Percentiles rank a stretch among this genome's conserved stretches.
phyloP scores from a whole-genome alignment of 768 basidiomycete genomes.

The Fomitopsis pulvina region DNA sequence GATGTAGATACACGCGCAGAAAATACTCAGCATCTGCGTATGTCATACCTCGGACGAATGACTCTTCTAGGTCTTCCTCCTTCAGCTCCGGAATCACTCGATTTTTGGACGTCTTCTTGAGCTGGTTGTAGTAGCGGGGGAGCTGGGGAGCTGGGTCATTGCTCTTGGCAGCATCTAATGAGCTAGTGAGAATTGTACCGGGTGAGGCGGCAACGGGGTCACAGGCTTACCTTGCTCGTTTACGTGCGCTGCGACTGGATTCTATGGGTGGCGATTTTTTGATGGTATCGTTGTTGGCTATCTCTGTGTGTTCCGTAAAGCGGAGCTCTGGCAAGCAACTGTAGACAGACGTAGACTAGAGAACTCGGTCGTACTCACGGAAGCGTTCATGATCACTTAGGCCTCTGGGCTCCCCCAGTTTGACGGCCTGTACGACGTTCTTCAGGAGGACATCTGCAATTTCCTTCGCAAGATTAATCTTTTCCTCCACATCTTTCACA shows the following conservation, averaged over 20 bases:
- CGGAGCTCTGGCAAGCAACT: slow-evolving; percentile 45
- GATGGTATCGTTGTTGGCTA: slow-evolving; percentile 79
- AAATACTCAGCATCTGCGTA: background rate
- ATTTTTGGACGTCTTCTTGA: slow-evolving; percentile 61
- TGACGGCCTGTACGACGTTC: slow-evolving; percentile 82
- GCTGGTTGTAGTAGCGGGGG: slow-evolving; percentile 53
- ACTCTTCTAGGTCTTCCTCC: slow-evolving; percentile 82
- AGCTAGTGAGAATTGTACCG: slow-evolving; percentile 2
- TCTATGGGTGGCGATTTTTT: slow-evolving; percentile 49
- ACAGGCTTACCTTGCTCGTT: slow-evolving; percentile 21
- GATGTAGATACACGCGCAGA: background rate
- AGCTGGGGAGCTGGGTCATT: slow-evolving; percentile 2
- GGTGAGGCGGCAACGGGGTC: background rate
- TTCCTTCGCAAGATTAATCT: slow-evolving; percentile 57
- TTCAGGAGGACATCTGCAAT: slow-evolving; percentile 66
- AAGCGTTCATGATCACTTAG: slow-evolving; percentile 41
- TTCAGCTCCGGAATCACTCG: slow-evolving; percentile 60
- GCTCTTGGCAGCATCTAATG: slow-evolving; percentile 1
- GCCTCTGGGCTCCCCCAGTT: slow-evolving; percentile 29
- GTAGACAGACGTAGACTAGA: background rate
- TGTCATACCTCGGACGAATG: slow-evolving; percentile 70
- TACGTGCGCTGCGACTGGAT: slow-evolving; percentile 41
- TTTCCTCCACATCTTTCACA: slow-evolving; percentile 42
- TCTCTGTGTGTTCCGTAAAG: slow-evolving; percentile 75
- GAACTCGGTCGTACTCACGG: slow-evolving; percentile 35